Base-by-base conservation (phyloP, 345 rosid genomes). In the Gynandropsis gynandra region DNA sequence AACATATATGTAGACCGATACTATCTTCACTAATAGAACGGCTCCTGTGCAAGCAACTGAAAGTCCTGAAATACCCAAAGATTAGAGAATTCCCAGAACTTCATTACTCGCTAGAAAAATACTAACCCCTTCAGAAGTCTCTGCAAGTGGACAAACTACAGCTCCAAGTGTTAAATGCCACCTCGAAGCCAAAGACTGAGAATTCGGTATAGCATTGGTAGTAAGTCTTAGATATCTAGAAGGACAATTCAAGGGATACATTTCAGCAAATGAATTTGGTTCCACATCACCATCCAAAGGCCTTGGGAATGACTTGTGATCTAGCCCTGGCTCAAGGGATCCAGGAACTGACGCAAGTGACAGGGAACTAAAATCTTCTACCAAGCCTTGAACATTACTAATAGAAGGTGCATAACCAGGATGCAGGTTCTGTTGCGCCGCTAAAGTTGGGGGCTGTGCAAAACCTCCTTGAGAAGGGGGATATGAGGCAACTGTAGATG, bases 101-200 rank as follows among this genome's bases (percentile, higher is more conserved):
- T 32, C 35, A 13, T 40, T 32, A 43, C 38, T 44, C 18, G 52
- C 33, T 54, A 42, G 50, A 57, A 19, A 44, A 48, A 62, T 29
- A 74, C 95, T 67, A 41, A 93, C 99, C 85, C 95, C 95, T 40
- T 80, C 81, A 45, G 97, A 87, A 75, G 85, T 59, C 78, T 88
- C 95, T 9, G 96, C 97, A 61, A 93, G 97, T 62, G 99, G 99
- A 60, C 97, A 83, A 68, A 93, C 97, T 61, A 93, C 87, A 34
- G 99, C 99, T 63, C 97, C 97, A 42, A 93, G 81, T 46, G 97
- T 94, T 64, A 88, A 80, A 76, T 93, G 97, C 99, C 99, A 93
- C 82, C 95, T 81, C 42, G 99, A 81, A 49, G 61, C 78, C 65
- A 93, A 76, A 63, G 99, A 93, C 54, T 82, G 87, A 39, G 99